A percentile compares a stretch with the other conserved stretches of the same genome.
Conservation (phyloP, 208 protist genomes). For the Naegleria gruberi region DNA sequence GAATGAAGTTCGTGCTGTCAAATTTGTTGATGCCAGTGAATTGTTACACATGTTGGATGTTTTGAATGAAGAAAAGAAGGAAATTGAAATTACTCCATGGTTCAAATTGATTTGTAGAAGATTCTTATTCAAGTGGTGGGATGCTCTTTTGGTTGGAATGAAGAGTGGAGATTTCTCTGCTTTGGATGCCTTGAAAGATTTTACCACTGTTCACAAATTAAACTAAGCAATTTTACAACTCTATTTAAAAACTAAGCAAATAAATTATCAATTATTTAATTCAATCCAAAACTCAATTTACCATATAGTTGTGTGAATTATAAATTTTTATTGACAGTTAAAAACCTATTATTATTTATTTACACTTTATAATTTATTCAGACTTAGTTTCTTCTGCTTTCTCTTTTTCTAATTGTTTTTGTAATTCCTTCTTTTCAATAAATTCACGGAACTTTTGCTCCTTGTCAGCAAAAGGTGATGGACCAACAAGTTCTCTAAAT, state of each 20-base stretch:
- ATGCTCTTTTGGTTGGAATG: not conserved
- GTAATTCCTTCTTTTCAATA: not conserved
- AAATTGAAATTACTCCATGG: constrained; percentile 31
- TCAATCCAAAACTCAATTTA: too few relatives aligned
- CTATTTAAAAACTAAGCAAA: too few relatives aligned
- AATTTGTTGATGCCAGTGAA: constrained; percentile 1
- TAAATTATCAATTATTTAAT: too few relatives aligned
- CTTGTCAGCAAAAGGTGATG: not conserved
- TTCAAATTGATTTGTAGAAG: constrained; percentile 23
- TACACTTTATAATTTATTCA: too few relatives aligned
- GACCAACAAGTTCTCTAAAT: not conserved
- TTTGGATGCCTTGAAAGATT: not conserved
- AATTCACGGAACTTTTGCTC: not conserved
- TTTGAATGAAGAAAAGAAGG: not conserved
- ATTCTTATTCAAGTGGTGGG: constrained; percentile 28
- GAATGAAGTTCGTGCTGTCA: constrained; percentile 21
- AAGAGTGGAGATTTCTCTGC: not conserved
- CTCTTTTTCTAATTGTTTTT: not conserved
- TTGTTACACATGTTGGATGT: not conserved
- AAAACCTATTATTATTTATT: too few relatives aligned
- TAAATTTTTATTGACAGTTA: too few relatives aligned
- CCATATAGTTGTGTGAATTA: too few relatives aligned
- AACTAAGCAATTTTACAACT: not conserved
- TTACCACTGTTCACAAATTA: not conserved
- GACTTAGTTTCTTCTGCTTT: not conserved